Base-by-base conservation (phyloP, 768 basidiomycete genomes). In the Leccinum pellstonianum region DNA sequence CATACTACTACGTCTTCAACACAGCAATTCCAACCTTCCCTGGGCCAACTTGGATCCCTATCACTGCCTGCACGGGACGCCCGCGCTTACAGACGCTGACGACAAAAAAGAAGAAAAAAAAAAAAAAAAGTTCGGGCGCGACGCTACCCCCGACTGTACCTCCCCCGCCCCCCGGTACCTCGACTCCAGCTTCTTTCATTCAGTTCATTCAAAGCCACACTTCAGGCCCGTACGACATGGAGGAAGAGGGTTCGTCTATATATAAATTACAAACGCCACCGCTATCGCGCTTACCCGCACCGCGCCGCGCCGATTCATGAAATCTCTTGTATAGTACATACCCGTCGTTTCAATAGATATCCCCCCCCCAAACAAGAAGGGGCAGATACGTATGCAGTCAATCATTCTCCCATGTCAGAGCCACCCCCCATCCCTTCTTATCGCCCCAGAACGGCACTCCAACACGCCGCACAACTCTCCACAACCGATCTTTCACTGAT, bases 401-500 rank as follows among this genome's bases (percentile, higher is more conserved):
- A 23, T 11, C 35, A n/a, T 29, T 52, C 52, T 53, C 52, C 52
- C 52, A 53, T 53, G 52, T 37, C 33, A 53, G 35, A 46, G 43
- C 43, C 19, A 46, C 43, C 43, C 43, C 19, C 43, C 43, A 46
- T 4, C 51, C 51, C 51, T 33, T 14, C 31, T 38, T 35, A 55
- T 47, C 11, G n/a, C 55, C 48, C 59, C 29, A 66, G 49, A 49
- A 72, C 27, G 19, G 49, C 75, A 17, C 60, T 71, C 86, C 81
- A 86, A 31, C 69, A 63, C 47, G 77, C 73, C 51, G 73, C 69
- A 62, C 85, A 85, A 59, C 80, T 79, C 57, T 85, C 79, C 60
- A 86, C 71, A 41, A 87, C 72, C 4, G 85, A 83, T 35, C 72
- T 66, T 61, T 86, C 85, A 5, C 76, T 76, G 62, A 85, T 72